phyloP scores from a whole-genome alignment of 2,329 filamentous ascomycete species.

The Coleophoma eucalyptorum region DNA sequence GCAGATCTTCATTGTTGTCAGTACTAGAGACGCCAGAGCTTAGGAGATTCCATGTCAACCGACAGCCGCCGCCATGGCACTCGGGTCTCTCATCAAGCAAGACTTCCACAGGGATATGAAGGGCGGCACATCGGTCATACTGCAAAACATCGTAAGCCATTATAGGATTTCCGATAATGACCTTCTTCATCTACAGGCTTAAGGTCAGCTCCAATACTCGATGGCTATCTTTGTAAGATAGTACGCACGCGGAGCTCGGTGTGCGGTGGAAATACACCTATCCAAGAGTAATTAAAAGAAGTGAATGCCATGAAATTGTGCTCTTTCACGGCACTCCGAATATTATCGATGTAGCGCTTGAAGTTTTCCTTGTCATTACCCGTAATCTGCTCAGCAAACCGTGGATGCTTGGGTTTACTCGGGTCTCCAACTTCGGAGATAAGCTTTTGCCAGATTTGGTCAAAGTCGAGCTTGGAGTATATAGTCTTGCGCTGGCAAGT shows the following conservation, averaged over 20 bases:
- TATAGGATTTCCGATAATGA: constrained; percentile 20
- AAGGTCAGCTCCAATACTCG: too few relatives aligned
- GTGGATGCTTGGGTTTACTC: background rate
- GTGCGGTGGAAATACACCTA: too few relatives aligned
- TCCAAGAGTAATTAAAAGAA: too few relatives aligned
- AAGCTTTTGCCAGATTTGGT: background rate
- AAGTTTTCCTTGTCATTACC: background rate
- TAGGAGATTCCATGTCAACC: constrained; percentile 11
- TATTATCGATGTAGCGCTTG: background rate
- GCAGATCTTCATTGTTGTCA: background rate
- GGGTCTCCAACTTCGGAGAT: background rate
- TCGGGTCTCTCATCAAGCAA: constrained; percentile 11
- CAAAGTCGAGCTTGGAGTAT: background rate
- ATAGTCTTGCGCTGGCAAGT: background rate
- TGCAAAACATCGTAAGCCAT: constrained; percentile 19
- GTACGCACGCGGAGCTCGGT: too few relatives aligned
- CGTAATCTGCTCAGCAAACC: background rate
- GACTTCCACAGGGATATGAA: constrained; percentile 18
- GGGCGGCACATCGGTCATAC: constrained; percentile 11
- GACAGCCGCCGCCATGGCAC: constrained; percentile 11
- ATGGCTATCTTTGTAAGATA: too few relatives aligned
- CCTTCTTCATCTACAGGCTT: constrained; percentile 4
- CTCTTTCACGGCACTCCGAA: background rate
- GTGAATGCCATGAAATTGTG: background rate
- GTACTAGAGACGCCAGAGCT: background rate